Base-by-base conservation (phyloP, 2,329 filamentous ascomycete genomes). In the Amauroascus verrucosus region DNA sequence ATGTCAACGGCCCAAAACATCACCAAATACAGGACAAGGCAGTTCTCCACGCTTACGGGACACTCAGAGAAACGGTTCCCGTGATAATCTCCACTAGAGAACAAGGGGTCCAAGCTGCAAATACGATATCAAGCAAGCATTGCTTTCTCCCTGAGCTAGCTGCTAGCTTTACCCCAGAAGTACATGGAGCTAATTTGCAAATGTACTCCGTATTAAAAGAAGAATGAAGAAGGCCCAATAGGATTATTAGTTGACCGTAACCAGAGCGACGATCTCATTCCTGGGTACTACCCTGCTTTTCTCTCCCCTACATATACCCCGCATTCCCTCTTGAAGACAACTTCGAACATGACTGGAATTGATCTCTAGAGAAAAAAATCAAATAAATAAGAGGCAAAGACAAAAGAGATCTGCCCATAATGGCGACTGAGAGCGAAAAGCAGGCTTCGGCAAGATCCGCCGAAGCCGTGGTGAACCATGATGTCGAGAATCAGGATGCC, bases 341-440 rank as follows among this genome's bases (percentile, higher is more conserved):
- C 16, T 6, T 28, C 16, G 26, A 45, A 28, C 26, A 11, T 24
- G 8, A 6, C 30, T n/a, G 14, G 11, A 24, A 28, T 45, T n/a
- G 24, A 45, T n/a, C 4, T 18, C 26, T 9, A 26, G 11, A 18
- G 18, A 5, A 3, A 16, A 38, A 16, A 38, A 38, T 4, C 6
- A 41, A 24, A 41, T 3, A 24, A 35, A 35, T 7, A 35, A 35
- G 14, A 35, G 11, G 14, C 7, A 35, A 43, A 38, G 22, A 40
- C 7, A 35, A 43, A 38, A n/a, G 28, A 26, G 2, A 16, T 40
- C 33, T 3, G n/a, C 14, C 14, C 14, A 51, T 35, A 3, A 51
- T 51, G 48, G 38, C 48, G 37, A 44, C 38, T 9, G 40, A 41
- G 26, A 16, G 40, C 40, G 38, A 51, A 33, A 51, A 51, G 38